Base-by-base conservation (phyloP, 805 yeast genomes). In the Metschnikowia kofuensis region DNA sequence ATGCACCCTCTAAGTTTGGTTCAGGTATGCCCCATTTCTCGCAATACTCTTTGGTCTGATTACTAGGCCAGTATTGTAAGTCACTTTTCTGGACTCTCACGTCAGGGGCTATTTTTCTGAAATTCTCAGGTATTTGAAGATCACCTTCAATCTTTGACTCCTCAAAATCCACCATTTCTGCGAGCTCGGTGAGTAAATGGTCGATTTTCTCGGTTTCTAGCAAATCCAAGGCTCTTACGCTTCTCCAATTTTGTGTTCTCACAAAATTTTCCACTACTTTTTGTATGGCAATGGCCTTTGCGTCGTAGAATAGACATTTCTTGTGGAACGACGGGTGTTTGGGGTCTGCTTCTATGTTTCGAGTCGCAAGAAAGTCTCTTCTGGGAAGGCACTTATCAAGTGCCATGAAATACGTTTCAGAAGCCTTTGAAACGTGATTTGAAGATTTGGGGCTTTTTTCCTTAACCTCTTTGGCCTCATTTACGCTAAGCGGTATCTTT, bases 301-400 rank as follows among this genome's bases (percentile, higher is more conserved):
- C 56, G 43, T 70, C 72, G 45, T 64, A 63, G 47, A 49, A 62
- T 6, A 74, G 53, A 2, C 50, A 36, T 2, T 36, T 13, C 10
- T 51, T 30, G 6, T 38, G 30, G 7, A 27, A 39, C 0, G 63
- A 59, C 3, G 56, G 53, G 46, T 62, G 67, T 11, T 29, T 28
- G 1, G 38, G 11, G 9, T 35, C 34, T 1, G 40, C 31, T 15
- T 48, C 72, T 2, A 86, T 65, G 0, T 75, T 71, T 13, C 82
- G 26, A 4, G 78, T 57, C 49, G 84, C 85, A 9, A 89, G 53
- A 60, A 77, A 88, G 26, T 69, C 59, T 21, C 96, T 70, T 14
- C 75, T 67, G 1, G 89, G 89, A 1, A 87, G 69, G 57, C 96
- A 89, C 64, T 92, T 92, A 62, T 91, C 97, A 28, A 92, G 72